Percentiles rank a stretch among this genome's conserved stretches.
Conservation (phyloP, 441 rosid genomes). For the Erodium trifolium region DNA sequence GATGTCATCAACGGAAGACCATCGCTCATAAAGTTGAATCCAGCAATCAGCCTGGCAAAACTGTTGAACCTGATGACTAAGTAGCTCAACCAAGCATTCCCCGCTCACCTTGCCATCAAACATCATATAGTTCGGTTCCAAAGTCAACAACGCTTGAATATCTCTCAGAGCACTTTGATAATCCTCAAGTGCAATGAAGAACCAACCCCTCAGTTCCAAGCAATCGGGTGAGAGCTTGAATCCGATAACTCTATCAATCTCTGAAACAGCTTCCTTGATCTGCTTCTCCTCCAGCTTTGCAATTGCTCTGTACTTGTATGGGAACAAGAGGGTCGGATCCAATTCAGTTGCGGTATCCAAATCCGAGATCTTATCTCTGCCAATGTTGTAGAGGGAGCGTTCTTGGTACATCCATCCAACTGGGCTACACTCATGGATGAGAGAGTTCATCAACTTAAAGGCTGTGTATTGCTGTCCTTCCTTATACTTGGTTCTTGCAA, state of each 20-base stretch:
- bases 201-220: constrained; percentile 90
- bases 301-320: constrained; percentile 79
- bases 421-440: constrained; percentile 45
- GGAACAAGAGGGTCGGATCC: constrained; percentile 83
- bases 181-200: constrained; percentile 65
- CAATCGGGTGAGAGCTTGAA: constrained; percentile 79
- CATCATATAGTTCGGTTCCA: constrained; percentile 77
- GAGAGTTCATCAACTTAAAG: constrained; percentile 67
- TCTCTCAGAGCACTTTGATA: constrained; percentile 76
- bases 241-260: constrained; percentile 68
- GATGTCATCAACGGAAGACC: constrained; percentile 95
- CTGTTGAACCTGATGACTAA: constrained; percentile 61
- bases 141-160: constrained; percentile 68
- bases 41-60: constrained; percentile 92
- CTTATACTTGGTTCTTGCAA: constrained; percentile 77
- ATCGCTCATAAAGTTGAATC: constrained; percentile 91
- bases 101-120: constrained; percentile 62
- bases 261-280: constrained; percentile 56
- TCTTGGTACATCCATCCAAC: constrained; percentile 94
- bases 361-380: constrained; percentile 70
- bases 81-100: constrained; percentile 65
- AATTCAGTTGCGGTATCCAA: constrained; percentile 59
- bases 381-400: constrained; percentile 74
- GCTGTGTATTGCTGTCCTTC: constrained; percentile 92
- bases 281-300: constrained; percentile 59